Base-by-base conservation (phyloP, 139 green algal species). In the Chlorella sorokiniana region DNA sequence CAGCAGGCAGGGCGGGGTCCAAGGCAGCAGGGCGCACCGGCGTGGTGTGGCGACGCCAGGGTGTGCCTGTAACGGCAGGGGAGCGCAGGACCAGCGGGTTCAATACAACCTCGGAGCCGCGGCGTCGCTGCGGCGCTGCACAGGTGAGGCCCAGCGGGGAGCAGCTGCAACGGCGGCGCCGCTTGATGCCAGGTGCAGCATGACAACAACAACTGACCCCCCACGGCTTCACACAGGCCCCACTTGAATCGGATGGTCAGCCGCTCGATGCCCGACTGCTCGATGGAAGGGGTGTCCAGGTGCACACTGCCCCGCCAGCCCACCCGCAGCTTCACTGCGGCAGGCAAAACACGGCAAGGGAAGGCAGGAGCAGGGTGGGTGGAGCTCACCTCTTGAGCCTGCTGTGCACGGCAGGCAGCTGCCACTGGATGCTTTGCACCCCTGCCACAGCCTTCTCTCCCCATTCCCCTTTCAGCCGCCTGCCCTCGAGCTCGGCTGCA, bases 191-290 rank as follows among this genome's bases (percentile, higher is more conserved):
- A n/a, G n/a, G n/a, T n/a, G n/a, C n/a, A n/a, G 20, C 22, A 7
- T 37, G 25, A 65, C 59, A 65, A n/a, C 59, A 65, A 37, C 18
- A 65, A 3, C 3, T 37, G 59, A 29, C 27, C 25, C 33, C 59
- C 23, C 59, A 25, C 8, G 52, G 52, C 8, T 23, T 29, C 20
- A 22, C 52, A 61, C 52, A 61, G 52, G 25, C 20, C 68, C 22
- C 69, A 76, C 69, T 61, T 76, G 69, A 76, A 76, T 31, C 69
- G 69, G 16, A 76, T 35, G 29, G 42, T 61, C 29, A 76, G 31
- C 9, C 42, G 41, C 69, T 76, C 69, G 2, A 76, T 41, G 27
- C 69, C 69, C 5, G 42, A 27, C 10, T 76, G 42, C 44, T 76
- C 42, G 14, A 76, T 76, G 22, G 69, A 76, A 1, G 69, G 69